Evolutionary conservation across 345 rosid genomes (phyloP), one percentile per base, ranked within the genome.

Genomic region (Psidium guajava): DNA sequence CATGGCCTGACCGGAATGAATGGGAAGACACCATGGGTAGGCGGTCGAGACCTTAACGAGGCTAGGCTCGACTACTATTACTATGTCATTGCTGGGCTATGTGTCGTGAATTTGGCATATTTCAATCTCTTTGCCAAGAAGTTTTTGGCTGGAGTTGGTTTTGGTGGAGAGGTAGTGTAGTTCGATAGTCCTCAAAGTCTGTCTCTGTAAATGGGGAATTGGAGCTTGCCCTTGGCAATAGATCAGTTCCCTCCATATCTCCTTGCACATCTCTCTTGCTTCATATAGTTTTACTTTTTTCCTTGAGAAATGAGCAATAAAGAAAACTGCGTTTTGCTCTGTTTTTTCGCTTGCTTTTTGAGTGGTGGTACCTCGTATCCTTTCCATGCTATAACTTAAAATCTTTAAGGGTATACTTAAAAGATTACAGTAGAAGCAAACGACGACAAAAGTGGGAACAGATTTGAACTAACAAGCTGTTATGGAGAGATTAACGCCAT

Each of bases 111-210:
- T 52, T 21, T 84, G 16, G 28, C 74, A 15, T 84, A 74, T 74
- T 74, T 51, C 64, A 84, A 84, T 74, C 82, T 84, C 51, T 74
- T 84, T 27, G 86, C 86, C 24, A 84, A 53, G 86, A 84, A 75
- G 22, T 84, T 28, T 20, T 21, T 54, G 56, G 51, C 52, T 50
- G 52, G 83, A 53, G 83, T 82, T 28, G 49, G 58, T 8, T 14
- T 32, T 10, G 44, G 32, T 27, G 57, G 58, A 16, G 83, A 53
- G n/a, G 40, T 28, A 42, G 13, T 0, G 1, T 54, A 44, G n/a
- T 27, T 36, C 42, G n/a, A 82, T 20, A n/a, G 47, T 69, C 47
- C 25, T 36, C 14, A 5, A 18, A 69, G 47, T 6, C 20, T 36
- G 47, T 69, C 80, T 69, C 42, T 69, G 47, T 36, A 69, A 69